Base-by-base conservation (phyloP, 768 basidiomycete genomes). In the Hortiboletus campestris region DNA sequence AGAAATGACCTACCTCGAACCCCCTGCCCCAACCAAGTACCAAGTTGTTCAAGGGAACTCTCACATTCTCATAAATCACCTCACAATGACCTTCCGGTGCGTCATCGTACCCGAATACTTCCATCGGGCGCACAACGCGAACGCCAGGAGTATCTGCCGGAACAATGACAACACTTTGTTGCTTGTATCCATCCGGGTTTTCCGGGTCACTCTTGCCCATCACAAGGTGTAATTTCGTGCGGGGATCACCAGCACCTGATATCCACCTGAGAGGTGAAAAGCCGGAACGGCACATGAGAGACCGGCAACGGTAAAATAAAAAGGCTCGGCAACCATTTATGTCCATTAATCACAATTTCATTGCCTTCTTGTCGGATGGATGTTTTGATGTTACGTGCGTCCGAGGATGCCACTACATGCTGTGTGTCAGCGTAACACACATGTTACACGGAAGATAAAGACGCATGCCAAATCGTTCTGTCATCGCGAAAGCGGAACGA, bases 41-140 rank as follows among this genome's bases (percentile, higher is more conserved):
- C 46, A 98, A 69, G 68, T 94, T 94, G 51, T 75, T 74, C 55
- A 91, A 70, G 10, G 94, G 94, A 17, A 99, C 88, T 34, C 91
- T 85, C 28, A 98, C 97, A 67, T 97, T 91, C 22, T 94, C 88
- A 62, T 98, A 99, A 57, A 90, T 82, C 51, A 99, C 82, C 74
- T 99, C 97, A 65, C 88, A 97, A 67, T 99, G 97, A 0, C 97
- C 97, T 69, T 97, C 94, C 0, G 94, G 93, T 6, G 95, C 94
- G 68, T 95, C 94, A 64, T 95, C 93, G 64, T 93, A 96, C 8
- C 94, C 94, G 63, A 97, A 89, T 39, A 98, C 93, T 42, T 82
- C 79, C 91, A 98, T 93, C 12, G 92, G 89, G n/a, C 97, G 84
- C 58, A 98, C 79, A 51, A 98, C 70, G 59, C 84, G 93, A 57